Base-by-base conservation (phyloP, 1,284 basidiomycete species). In the Malassezia vespertilionis region DNA sequence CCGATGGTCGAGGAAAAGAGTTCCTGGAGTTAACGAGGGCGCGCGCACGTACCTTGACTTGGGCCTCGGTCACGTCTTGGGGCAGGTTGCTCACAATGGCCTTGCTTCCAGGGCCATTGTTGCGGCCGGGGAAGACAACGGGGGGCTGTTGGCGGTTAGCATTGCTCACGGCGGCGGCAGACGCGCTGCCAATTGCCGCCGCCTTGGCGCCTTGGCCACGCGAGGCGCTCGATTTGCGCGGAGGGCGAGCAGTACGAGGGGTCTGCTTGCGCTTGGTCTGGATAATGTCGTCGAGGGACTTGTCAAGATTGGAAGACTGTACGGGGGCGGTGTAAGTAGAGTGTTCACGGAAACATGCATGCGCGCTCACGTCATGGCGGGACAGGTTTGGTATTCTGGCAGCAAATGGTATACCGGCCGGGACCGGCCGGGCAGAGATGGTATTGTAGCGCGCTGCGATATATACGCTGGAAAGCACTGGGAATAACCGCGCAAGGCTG, bases 31-130 rank as follows among this genome's bases (percentile, higher is more conserved):
- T 5, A 37, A 4, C 15, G 35, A n/a, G 17, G 24, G 24, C 24
- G 22, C 11, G 34, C 22, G 20, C 31, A 54, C 56, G 37, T 77
- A 58, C 63, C 93, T 84, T 87, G 71, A 97, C 81, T 73, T 93
- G 87, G 18, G 77, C 75, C 72, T 97, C 91, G 60, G 86, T 90
- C 40, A 97, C 91, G 71, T 97, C 91, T n/a, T 73, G 70, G 23
- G 91, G 91, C 46, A 97, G 80, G 72, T 93, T 93, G 61, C 86
- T 89, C 53, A 97, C 86, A 63, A 96, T 88, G 63, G 96, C 91
- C 76, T 96, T 96, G 74, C 84, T 64, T 32, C 63, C 63, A 35
- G 49, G 45, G 21, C 50, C 49, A 24, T 46, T 41, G 44, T 51
- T 52, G 22, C 64, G 60, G 33, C 63, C 63, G 15, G 67, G 67